Percentiles rank a stretch among this genome's conserved stretches.
Evolutionary conservation across 768 basidiomycete genomes (phyloP).

Genomic region (Phylloporus rhodoxanthus): DNA sequence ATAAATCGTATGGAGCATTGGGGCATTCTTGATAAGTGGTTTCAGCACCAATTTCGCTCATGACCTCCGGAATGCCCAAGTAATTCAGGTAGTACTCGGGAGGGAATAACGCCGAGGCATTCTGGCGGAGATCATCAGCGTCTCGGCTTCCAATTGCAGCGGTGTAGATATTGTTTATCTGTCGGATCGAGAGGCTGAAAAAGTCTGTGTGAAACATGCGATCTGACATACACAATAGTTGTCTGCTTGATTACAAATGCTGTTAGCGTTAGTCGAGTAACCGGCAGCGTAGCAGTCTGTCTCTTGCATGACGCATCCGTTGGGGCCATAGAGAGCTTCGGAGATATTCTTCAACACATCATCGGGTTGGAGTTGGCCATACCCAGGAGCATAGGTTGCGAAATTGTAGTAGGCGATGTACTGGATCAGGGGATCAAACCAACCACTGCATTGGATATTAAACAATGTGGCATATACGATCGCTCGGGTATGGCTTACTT

Average conservation of each 20-base stretch:
- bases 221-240: constrained; percentile 49
- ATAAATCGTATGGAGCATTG: constrained; percentile 37
- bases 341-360: constrained; percentile 42
- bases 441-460: constrained; percentile 39
- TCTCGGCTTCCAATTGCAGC: constrained; percentile 53
- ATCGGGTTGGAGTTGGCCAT: constrained; percentile 53
- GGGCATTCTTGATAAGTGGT: constrained; percentile 45
- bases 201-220: neutral
- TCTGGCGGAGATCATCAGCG: constrained; percentile 54
- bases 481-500: constrained; percentile 34
- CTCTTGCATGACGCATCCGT: constrained; percentile 53
- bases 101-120: constrained; percentile 47
- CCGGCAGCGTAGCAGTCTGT: constrained; percentile 54
- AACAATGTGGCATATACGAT: neutral
- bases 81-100: constrained; percentile 52
- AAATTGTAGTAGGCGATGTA: constrained; percentile 57
- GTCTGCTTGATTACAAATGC: constrained; percentile 47
- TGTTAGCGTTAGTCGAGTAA: constrained; percentile 38
- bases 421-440: constrained; percentile 64
- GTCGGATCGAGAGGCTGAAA: neutral
- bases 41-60: constrained; percentile 49
- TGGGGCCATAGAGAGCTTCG: constrained; percentile 39
- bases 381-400: constrained; percentile 58
- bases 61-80: constrained; percentile 32
- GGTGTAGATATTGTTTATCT: constrained; percentile 43